Conservation (phyloP, 768 basidiomycete species). For the Rhodosporidiobolus sp. region DNA sequence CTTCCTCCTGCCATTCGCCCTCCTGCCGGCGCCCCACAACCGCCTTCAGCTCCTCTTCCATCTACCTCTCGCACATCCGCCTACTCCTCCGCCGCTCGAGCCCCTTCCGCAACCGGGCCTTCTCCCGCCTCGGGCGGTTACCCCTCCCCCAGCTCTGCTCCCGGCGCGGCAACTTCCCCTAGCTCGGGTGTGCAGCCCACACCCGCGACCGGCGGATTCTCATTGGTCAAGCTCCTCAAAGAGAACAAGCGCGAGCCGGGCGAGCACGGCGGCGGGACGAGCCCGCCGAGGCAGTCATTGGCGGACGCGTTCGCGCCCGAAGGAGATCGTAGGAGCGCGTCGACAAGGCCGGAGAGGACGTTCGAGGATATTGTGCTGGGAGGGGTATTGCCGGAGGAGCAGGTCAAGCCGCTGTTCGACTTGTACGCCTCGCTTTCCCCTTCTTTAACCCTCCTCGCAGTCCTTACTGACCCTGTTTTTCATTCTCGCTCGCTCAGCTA, state of each 20-base stretch:
- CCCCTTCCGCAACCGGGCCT: background rate
- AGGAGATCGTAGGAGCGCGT: background rate
- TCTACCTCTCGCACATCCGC: background rate
- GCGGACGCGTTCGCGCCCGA: slow-evolving; percentile 13
- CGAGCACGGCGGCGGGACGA: background rate
- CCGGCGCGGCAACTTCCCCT: background rate
- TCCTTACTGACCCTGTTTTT: background rate
- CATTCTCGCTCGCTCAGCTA: slow-evolving; percentile 53
- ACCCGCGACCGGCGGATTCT: slow-evolving; percentile 15
- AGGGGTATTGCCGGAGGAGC: background rate
- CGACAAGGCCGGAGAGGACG: background rate
- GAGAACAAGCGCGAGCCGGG: background rate
- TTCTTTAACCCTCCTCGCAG: too few species aligned
- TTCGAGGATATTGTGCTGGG: slow-evolving; percentile 3
- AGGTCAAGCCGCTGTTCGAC: background rate
- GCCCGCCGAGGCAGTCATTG: slow-evolving; percentile 7
- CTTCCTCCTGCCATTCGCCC: background rate
- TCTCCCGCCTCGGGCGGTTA: background rate
- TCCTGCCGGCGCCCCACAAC: background rate
- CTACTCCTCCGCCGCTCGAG: background rate
- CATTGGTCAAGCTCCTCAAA: background rate
- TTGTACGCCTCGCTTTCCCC: background rate
- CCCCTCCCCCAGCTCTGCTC: background rate
- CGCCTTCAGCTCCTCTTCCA: too few species aligned
- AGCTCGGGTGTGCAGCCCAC: background rate